Evolutionary conservation across 345 rosid species (phyloP).

Genomic region (Toxicodendron radicans): DNA sequence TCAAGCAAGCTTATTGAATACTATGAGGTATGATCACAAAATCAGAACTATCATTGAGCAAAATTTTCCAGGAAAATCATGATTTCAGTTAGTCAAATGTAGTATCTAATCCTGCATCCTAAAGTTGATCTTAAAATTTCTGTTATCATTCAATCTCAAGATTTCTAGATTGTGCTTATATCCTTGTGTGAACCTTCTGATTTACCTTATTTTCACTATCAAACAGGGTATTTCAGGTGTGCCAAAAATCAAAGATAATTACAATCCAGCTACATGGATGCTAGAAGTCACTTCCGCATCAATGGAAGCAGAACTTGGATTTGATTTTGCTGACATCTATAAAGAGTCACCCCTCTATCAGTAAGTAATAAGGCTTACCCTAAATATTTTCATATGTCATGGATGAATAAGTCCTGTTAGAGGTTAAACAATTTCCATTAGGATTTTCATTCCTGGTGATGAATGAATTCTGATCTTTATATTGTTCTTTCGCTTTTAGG

Average conservation of each 20-base stretch:
- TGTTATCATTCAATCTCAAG: not conserved
- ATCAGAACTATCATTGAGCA: not conserved
- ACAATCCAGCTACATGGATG: constrained; percentile 74
- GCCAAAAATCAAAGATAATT: constrained; percentile 47
- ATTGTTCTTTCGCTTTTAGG: constrained; percentile 19
- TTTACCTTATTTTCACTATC: not conserved
- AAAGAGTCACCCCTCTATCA: constrained; percentile 37
- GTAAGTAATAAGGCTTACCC: constrained; percentile 24
- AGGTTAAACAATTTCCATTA: not conserved
- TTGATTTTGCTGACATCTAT: constrained; percentile 45
- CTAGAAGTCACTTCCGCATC: constrained; percentile 52
- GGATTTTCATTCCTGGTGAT: not conserved
- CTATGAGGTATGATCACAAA: constrained; percentile 11
- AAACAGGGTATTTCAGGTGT: constrained; percentile 45
- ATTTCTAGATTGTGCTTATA: not conserved
- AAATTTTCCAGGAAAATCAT: not conserved
- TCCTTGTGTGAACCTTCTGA: not conserved
- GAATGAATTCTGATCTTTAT: not conserved
- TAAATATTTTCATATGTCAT: not conserved
- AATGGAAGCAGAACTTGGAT: constrained; percentile 35
- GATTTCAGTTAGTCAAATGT: not conserved
- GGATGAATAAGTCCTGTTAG: not conserved
- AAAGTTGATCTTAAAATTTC: not conserved
- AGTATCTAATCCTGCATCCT: not conserved
- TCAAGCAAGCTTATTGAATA: constrained; percentile 21